These are phyloP conservation scores for Phytophthora gonapodyides DNA, from an alignment of 352 stramenopile species.

Conservation along the genomic window DNA sequence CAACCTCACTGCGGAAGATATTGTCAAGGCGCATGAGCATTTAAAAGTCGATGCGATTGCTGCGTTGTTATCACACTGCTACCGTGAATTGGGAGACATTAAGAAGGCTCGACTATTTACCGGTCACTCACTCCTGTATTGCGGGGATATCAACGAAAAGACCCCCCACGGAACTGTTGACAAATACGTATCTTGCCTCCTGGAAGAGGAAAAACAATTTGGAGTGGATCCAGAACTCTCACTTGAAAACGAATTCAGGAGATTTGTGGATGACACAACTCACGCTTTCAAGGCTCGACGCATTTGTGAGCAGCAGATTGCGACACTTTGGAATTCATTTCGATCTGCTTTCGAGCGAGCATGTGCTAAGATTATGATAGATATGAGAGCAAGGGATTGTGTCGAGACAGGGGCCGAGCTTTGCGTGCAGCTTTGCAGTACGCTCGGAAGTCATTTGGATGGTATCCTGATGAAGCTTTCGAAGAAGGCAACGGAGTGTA, in stretches of 20 bases:
- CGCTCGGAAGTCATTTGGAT: conserved; percentile 37
- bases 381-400: conserved; percentile 21
- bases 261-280: conserved; percentile 42
- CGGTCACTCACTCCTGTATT: conserved; percentile 63
- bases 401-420: conserved; percentile 1
- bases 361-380: conserved; percentile 31
- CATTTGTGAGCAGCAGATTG: conserved; percentile 29
- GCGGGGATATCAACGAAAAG: conserved; percentile 29
- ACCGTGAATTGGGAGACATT: conserved; percentile 39
- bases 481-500: neutral
- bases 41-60: conserved; percentile 65
- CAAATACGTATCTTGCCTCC: conserved; percentile 54
- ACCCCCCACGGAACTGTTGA: conserved; percentile 38
- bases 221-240: neutral
- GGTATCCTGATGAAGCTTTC: conserved; percentile 28
- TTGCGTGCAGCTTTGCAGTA: conserved; percentile 28
- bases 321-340: conserved; percentile 36
- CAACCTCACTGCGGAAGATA: conserved; percentile 29
- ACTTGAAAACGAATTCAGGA: conserved; percentile 29
- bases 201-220: conserved; percentile 44
- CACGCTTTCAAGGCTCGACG: conserved; percentile 46
- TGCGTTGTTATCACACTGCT: conserved; percentile 64
- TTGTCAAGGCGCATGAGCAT: conserved; percentile 46
- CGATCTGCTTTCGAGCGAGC: conserved; percentile 37
- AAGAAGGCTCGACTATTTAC: conserved; percentile 41